These are phyloP conservation scores for Staphylotrichum longicolle DNA, from an alignment of 495 filamentous ascomycete species.

Conservation along the genomic window DNA sequence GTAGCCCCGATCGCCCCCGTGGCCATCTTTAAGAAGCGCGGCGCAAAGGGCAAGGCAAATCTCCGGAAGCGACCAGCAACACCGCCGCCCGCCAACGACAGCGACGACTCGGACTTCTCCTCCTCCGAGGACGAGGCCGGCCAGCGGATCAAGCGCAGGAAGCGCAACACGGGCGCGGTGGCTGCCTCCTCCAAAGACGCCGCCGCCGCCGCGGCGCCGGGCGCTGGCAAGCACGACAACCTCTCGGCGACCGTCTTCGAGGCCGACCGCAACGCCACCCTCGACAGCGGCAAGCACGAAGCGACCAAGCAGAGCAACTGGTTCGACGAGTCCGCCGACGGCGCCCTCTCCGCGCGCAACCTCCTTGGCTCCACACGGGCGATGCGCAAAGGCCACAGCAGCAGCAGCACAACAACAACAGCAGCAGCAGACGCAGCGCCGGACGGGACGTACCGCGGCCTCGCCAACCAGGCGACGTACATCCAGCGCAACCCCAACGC, in stretches of 20 bases:
- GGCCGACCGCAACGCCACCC: conserved; percentile 59
- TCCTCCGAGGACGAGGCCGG: conserved; percentile 78
- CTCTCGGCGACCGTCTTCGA: conserved; percentile 52
- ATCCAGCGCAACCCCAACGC: conserved; percentile 83
- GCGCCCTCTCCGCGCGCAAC: conserved; percentile 55
- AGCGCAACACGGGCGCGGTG: conserved; percentile 63
- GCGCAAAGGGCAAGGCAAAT: conserved; percentile 69
- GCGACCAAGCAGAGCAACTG: conserved; percentile 93
- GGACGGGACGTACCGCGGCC: conserved; percentile 75
- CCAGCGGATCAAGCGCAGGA: conserved; percentile 70
- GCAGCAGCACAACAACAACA: not conserved
- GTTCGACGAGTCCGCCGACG: conserved; percentile 65
- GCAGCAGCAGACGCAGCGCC: conserved; percentile 10
- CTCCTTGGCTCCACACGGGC: conserved; percentile 63
- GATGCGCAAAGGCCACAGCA: conserved; percentile 12
- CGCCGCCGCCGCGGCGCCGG: conserved; percentile 41
- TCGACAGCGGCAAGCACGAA: conserved; percentile 67
- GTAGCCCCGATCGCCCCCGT: conserved; percentile 44
- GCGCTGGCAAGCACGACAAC: conserved; percentile 31
- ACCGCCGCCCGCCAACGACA: conserved; percentile 65
- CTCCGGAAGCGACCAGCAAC: conserved; percentile 81
- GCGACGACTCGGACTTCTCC: conserved; percentile 57
- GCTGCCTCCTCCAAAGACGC: conserved; percentile 52
- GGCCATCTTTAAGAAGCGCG: conserved; percentile 84
- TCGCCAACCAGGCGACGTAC: conserved; percentile 67